These are phyloP conservation scores for Naganishia vishniacii DNA, from an alignment of 768 basidiomycete species.

Conservation along the genomic window DNA sequence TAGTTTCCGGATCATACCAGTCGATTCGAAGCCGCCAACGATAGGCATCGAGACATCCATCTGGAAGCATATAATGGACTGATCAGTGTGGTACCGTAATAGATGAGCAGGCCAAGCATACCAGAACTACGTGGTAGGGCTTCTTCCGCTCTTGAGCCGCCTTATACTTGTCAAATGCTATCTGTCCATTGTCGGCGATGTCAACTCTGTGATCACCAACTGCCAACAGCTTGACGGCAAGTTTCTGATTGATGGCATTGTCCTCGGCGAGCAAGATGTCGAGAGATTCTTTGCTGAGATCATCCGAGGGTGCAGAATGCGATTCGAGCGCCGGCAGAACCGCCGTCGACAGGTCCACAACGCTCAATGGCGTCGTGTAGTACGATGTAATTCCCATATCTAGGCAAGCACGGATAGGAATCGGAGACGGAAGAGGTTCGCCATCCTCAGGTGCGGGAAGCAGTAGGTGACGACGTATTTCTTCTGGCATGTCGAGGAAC, in stretches of 20 bases:
- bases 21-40: conserved; percentile 98
- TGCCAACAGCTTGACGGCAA: conserved; percentile 93
- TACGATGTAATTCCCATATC: conserved; percentile 95
- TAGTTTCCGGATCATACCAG: conserved; percentile 78
- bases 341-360: conserved; percentile 84
- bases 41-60: conserved; percentile 86
- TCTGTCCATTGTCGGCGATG: conserved; percentile 92
- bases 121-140: conserved; percentile 87
- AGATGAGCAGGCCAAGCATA: conserved; percentile 50
- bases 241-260: conserved; percentile 68
- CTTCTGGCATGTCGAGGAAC: conserved; percentile 45
- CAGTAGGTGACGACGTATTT: conserved; percentile 39
- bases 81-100: neutral
- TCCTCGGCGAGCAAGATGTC: conserved; percentile 96
- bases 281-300: conserved; percentile 77
- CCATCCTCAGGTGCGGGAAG: conserved; percentile 39
- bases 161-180: conserved; percentile 75
- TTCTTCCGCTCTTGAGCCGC: conserved; percentile 52
- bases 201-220: conserved; percentile 92
- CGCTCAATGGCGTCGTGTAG: conserved; percentile 80
- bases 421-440: conserved; percentile 42
- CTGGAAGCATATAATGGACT: conserved; percentile 49
- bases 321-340: conserved; percentile 90
- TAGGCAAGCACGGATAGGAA: conserved; percentile 85
- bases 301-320: conserved; percentile 80